A percentile compares a stretch with the other conserved stretches of the same genome.
phyloP scores from a whole-genome alignment of 768 basidiomycete genomes.

The Tylopilus felleus region DNA sequence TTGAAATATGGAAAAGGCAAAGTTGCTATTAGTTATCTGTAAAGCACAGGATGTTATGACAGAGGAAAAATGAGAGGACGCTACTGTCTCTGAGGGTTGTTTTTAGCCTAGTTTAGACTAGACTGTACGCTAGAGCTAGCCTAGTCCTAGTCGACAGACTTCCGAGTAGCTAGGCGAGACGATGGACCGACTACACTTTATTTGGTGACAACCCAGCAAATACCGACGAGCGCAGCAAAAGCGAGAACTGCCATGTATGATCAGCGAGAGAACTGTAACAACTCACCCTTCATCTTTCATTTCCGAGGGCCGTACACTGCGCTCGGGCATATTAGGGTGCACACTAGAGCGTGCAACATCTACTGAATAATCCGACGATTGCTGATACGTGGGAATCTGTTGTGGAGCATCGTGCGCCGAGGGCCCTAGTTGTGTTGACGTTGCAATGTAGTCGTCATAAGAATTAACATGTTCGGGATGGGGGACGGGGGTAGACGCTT shows the following conservation, averaged over 20 bases:
- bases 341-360: slow-evolving; percentile 34
- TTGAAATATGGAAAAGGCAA: slow-evolving; percentile 39
- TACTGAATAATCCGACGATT: slow-evolving; percentile 53
- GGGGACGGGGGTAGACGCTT: slow-evolving; percentile 6
- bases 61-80: slow-evolving; percentile 58
- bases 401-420: slow-evolving; percentile 49
- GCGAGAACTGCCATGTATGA: slow-evolving; percentile 3
- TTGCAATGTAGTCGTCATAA: slow-evolving; percentile 14
- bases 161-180: slow-evolving; percentile 42
- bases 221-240: slow-evolving; percentile 20
- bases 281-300: slow-evolving; percentile 99
- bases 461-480: slow-evolving; percentile 15
- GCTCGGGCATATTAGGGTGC: slow-evolving; percentile 46
- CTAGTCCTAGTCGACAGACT: slow-evolving; percentile 63
- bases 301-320: slow-evolving; percentile 78
- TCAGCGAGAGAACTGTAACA: slow-evolving; percentile 8
- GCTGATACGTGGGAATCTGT: slow-evolving; percentile 77
- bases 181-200: slow-evolving; percentile 42
- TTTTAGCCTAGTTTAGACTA: slow-evolving; percentile 82
- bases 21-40: slow-evolving; percentile 77
- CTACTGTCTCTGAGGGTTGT: slow-evolving; percentile 63
- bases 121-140: slow-evolving; percentile 76
- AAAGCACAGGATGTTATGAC: slow-evolving; percentile 65
- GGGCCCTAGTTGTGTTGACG: slow-evolving; percentile 21
- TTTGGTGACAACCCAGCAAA: slow-evolving; percentile 28